These are phyloP conservation scores for Lichtheimia hyalospora DNA, from an alignment of 371 early-diverging fungal species.

Conservation along the genomic window DNA sequence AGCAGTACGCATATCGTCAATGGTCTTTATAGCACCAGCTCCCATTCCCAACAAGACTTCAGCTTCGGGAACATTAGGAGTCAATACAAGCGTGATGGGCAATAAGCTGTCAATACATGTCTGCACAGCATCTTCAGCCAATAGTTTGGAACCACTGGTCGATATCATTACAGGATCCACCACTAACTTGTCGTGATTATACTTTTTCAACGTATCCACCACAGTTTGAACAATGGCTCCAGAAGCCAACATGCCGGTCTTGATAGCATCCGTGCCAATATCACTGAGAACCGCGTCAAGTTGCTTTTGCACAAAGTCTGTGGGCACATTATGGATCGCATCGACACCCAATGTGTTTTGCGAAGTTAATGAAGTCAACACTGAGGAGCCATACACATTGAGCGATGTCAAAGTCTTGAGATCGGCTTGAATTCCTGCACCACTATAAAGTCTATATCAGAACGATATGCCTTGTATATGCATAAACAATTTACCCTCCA, in stretches of 20 bases:
- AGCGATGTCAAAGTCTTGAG: slow-evolving; percentile 82
- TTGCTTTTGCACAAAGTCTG: slow-evolving; percentile 71
- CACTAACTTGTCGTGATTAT: slow-evolving; percentile 48
- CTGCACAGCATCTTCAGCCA: slow-evolving; percentile 63
- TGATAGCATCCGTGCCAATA: slow-evolving; percentile 77
- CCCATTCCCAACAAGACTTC: slow-evolving; percentile 50
- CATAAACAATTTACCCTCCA: slow-evolving; percentile 11
- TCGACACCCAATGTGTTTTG: slow-evolving; percentile 83
- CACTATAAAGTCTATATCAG: slow-evolving; percentile 30
- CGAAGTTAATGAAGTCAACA: slow-evolving; percentile 77
- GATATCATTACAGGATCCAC: slow-evolving; percentile 91
- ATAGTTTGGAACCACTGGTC: slow-evolving; percentile 67
- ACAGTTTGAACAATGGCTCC: slow-evolving; percentile 63
- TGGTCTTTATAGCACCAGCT: slow-evolving; percentile 37
- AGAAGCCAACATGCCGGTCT: slow-evolving; percentile 82
- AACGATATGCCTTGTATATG: background rate
- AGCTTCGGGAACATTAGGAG: slow-evolving; percentile 86
- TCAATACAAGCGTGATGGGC: slow-evolving; percentile 70
- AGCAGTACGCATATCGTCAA: slow-evolving; percentile 56
- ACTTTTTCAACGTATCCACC: slow-evolving; percentile 39
- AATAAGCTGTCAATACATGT: slow-evolving; percentile 55
- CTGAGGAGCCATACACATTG: slow-evolving; percentile 73
- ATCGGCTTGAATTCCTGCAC: slow-evolving; percentile 87
- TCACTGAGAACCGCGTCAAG: slow-evolving; percentile 71
- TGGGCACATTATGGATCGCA: slow-evolving; percentile 62